phyloP scores from a whole-genome alignment of 139 green algal genomes.

The Chlamydomonas schloesseri region DNA sequence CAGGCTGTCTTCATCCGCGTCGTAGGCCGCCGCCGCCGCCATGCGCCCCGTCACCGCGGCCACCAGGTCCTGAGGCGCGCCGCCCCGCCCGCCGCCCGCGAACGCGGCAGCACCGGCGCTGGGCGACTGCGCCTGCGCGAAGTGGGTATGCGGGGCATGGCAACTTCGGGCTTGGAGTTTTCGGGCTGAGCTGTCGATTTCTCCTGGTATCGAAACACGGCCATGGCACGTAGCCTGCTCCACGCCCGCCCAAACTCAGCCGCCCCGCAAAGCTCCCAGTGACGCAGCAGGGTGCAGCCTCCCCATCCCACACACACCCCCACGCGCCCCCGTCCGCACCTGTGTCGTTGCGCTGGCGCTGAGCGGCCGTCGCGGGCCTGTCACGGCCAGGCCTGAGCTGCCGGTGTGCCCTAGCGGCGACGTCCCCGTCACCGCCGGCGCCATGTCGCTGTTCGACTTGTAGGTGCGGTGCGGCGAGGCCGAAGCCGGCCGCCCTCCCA shows the following conservation, averaged over 20 bases:
- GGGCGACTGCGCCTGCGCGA: neutral
- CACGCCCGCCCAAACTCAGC: too few relatives aligned
- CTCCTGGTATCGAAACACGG: too few relatives aligned
- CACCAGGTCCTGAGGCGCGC: neutral
- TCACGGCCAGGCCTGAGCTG: neutral
- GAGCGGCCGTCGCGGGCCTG: neutral
- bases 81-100: neutral
- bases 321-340: neutral
- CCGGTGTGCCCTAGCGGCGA: neutral
- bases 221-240: too few relatives aligned
- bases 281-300: too few relatives aligned
- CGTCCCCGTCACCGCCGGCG: neutral
- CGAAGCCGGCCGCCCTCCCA: too few relatives aligned
- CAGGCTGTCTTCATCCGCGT: constrained; percentile 27
- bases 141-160: too few relatives aligned
- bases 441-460: neutral
- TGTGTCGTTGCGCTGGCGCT: neutral
- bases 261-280: too few relatives aligned
- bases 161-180: too few relatives aligned
- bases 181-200: too few relatives aligned
- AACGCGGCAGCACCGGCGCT: neutral
- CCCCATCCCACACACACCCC: neutral
- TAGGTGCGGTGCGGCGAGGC: neutral
- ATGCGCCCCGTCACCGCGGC: constrained; percentile 17
- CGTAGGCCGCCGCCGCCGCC: neutral